Evolutionary conservation across 2,329 filamentous ascomycete genomes (phyloP).

Genomic region (Coleophoma crateriformis): DNA sequence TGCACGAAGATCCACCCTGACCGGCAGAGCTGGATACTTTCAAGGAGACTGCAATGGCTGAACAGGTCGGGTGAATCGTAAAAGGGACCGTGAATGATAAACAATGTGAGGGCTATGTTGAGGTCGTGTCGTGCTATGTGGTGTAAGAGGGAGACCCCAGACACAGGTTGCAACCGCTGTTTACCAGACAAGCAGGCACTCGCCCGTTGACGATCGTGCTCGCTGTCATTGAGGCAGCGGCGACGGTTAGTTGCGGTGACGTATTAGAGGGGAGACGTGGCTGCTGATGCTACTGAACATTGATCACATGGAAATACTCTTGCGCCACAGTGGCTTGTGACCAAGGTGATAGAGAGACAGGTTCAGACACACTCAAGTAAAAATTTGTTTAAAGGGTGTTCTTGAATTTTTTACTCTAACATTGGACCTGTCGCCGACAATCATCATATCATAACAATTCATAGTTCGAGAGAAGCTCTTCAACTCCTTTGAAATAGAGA

Average conservation of each 20-base stretch:
- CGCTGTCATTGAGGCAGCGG: constrained; percentile 7
- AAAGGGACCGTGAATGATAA: neutral
- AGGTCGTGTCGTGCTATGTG: no score
- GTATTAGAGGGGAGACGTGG: neutral
- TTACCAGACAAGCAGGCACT: constrained; percentile 3
- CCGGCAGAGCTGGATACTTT: constrained; percentile 8
- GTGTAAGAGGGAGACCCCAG: neutral
- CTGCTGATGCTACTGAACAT: neutral
- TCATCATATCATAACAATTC: no score
- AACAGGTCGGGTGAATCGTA: constrained; percentile 1
- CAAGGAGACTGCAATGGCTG: neutral
- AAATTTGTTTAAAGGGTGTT: no score
- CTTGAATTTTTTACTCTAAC: no score
- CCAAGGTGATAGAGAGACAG: no score
- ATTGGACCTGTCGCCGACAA: no score
- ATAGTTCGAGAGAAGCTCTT: no score
- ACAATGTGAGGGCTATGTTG: neutral
- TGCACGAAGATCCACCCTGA: constrained; percentile 2
- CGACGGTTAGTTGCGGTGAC: constrained; percentile 4
- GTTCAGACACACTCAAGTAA: no score
- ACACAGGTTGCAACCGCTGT: neutral
- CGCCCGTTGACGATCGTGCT: neutral
- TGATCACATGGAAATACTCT: no score
- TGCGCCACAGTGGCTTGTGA: no score
- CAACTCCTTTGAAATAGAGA: no score